Percentiles rank a stretch among this genome's conserved stretches.
These are phyloP conservation scores for Astragalus glycyphyllos DNA, from an alignment of 306 rosid species.

Conservation along the genomic window DNA sequence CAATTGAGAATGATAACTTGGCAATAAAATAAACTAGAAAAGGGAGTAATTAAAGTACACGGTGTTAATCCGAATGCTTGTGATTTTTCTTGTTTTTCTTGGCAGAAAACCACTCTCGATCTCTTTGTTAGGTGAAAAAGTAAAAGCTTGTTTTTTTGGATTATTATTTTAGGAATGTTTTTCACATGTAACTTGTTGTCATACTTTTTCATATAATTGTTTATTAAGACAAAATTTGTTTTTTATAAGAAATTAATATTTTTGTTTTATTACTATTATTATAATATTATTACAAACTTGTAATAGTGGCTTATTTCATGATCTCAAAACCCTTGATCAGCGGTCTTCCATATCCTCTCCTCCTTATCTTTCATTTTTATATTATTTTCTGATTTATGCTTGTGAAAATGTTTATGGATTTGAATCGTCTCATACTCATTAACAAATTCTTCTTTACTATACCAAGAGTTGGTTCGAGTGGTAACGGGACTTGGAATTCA, in stretches of 20 bases:
- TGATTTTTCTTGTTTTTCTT: constrained; percentile 1
- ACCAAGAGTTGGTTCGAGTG: too few relatives aligned
- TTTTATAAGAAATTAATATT: background rate
- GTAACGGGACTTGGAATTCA: too few relatives aligned
- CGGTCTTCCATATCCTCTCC: too few relatives aligned
- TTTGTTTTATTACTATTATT: background rate
- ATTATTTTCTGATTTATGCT: too few relatives aligned
- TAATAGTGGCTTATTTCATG: too few relatives aligned
- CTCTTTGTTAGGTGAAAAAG: constrained; percentile 2
- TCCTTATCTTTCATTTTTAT: too few relatives aligned
- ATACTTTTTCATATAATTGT: background rate
- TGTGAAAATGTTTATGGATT: too few relatives aligned
- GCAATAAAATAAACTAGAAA: background rate
- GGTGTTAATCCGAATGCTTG: background rate
- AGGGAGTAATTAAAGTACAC: background rate
- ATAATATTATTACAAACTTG: too few relatives aligned
- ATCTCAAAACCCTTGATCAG: too few relatives aligned
- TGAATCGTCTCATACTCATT: too few relatives aligned
- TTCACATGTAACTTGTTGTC: background rate
- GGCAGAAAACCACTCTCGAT: background rate
- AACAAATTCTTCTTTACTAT: too few relatives aligned
- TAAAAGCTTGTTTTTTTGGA: background rate
- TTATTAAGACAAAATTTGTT: background rate
- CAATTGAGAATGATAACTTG: background rate
- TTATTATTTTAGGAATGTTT: background rate